phyloP scores from a whole-genome alignment of 352 stramenopile genomes.

The Pythium utonaiense region DNA sequence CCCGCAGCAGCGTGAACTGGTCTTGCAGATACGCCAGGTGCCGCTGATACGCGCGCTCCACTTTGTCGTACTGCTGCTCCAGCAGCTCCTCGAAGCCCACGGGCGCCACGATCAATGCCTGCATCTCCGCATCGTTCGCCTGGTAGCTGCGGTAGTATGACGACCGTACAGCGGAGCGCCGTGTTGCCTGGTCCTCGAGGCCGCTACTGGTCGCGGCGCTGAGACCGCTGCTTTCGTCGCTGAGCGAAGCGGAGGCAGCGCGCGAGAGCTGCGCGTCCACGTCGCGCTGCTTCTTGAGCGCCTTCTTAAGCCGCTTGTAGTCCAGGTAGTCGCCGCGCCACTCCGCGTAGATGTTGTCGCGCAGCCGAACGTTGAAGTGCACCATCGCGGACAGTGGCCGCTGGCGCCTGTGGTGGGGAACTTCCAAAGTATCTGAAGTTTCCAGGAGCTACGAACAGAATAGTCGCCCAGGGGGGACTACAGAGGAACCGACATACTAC shows the following conservation, averaged over 20 bases:
- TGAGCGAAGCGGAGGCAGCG: not conserved
- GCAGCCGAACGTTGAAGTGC: constrained; percentile 70
- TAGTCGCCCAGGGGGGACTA: not conserved
- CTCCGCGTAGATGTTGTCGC: constrained; percentile 84
- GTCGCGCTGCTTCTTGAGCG: constrained; percentile 65
- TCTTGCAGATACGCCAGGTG: constrained; percentile 80
- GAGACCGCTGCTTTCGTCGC: constrained; percentile 11
- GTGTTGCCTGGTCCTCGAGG: not conserved
- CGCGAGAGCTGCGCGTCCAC: constrained; percentile 32
- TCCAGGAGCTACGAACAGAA: not conserved
- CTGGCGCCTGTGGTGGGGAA: not conserved
- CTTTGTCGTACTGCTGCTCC: constrained; percentile 80
- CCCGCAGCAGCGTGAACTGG: constrained; percentile 82
- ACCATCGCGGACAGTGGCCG: constrained; percentile 41
- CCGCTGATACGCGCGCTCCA: constrained; percentile 90
- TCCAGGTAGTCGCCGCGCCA: constrained; percentile 89
- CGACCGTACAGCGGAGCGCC: not conserved
- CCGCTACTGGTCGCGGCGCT: constrained; percentile 3
- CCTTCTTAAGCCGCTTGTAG: constrained; percentile 85
- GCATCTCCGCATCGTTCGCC: constrained; percentile 24
- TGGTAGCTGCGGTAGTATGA: constrained; percentile 4
- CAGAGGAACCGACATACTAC: no score
- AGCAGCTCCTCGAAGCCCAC: constrained; percentile 84
- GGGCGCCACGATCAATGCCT: constrained; percentile 27
- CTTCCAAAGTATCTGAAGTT: no score